A percentile compares a stretch with the other conserved stretches of the same genome.
Conservation (phyloP, 371 early-diverging fungal species). For the Mortierella sp. region DNA sequence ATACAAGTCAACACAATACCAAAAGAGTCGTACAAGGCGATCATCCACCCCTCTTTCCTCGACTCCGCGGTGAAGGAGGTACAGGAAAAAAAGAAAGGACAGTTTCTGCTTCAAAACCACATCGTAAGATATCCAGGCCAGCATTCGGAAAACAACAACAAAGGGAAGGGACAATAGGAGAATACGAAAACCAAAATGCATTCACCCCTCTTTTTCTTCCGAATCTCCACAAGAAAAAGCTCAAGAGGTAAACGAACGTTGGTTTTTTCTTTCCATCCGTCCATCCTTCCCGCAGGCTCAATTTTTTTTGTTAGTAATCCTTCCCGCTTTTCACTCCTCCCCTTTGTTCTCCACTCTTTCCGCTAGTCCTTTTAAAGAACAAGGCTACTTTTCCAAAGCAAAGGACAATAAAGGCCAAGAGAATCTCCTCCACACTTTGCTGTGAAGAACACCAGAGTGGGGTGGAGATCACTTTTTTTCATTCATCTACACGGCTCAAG, state of each 20-base stretch:
- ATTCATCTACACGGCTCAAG: background rate
- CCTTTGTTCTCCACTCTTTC: background rate
- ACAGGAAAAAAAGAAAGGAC: background rate
- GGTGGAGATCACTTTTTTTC: background rate
- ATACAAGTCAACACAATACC: background rate
- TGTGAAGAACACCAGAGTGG: background rate
- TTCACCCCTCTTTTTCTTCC: background rate
- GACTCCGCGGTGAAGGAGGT: background rate
- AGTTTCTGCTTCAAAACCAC: background rate
- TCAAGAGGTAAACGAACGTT: too few species aligned
- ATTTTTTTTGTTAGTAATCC: background rate
- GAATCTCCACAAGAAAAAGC: background rate
- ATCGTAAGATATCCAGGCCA: background rate
- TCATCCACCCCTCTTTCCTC: background rate
- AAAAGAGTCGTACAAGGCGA: background rate
- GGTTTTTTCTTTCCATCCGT: background rate
- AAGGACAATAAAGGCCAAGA: background rate
- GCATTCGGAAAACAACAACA: background rate
- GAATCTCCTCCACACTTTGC: background rate
- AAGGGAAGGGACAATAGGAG: background rate
- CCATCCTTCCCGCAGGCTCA: background rate
- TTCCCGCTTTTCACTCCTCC: background rate
- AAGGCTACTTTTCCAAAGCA: background rate
- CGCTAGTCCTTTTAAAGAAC: conserved; percentile 1
- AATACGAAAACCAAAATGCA: background rate